These are phyloP conservation scores for Ogataea glucozyma DNA, from an alignment of 805 yeast species.

Conservation along the genomic window DNA sequence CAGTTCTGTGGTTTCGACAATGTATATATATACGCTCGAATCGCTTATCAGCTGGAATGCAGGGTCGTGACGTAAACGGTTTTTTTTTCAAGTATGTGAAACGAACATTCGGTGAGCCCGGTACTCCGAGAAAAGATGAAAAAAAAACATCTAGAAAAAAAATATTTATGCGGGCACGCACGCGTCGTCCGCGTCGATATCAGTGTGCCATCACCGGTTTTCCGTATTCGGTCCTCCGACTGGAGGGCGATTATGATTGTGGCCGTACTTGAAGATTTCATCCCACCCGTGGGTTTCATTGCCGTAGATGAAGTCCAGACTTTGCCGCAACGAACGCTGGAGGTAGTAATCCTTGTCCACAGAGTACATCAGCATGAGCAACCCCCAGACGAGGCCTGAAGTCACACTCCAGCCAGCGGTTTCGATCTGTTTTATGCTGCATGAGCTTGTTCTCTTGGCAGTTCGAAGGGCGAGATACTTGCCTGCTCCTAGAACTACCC, in stretches of 20 bases:
- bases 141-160: neutral
- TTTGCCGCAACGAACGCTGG: slow-evolving; percentile 63
- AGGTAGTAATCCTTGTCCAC: slow-evolving; percentile 56
- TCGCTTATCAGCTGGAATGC: neutral
- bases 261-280: slow-evolving; percentile 31
- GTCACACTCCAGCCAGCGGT: slow-evolving; percentile 54
- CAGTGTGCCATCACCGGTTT: neutral
- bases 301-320: slow-evolving; percentile 72
- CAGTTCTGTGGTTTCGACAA: too few species aligned
- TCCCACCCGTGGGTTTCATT: slow-evolving; percentile 44
- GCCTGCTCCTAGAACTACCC: slow-evolving; percentile 64
- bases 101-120: neutral
- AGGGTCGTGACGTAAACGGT: too few species aligned
- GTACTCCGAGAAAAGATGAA: neutral
- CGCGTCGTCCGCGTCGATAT: slow-evolving; percentile 6
- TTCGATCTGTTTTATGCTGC: slow-evolving; percentile 26
- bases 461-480: slow-evolving; percentile 43
- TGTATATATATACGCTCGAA: neutral
- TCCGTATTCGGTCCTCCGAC: neutral
- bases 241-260: neutral
- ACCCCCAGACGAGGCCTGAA: slow-evolving; percentile 70
- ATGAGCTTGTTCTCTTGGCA: slow-evolving; percentile 9
- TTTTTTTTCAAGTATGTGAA: neutral
- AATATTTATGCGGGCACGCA: neutral
- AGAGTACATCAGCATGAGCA: slow-evolving; percentile 70